Conservation (phyloP, 1,284 basidiomycete species). For the Ganoderma sinense region DNA sequence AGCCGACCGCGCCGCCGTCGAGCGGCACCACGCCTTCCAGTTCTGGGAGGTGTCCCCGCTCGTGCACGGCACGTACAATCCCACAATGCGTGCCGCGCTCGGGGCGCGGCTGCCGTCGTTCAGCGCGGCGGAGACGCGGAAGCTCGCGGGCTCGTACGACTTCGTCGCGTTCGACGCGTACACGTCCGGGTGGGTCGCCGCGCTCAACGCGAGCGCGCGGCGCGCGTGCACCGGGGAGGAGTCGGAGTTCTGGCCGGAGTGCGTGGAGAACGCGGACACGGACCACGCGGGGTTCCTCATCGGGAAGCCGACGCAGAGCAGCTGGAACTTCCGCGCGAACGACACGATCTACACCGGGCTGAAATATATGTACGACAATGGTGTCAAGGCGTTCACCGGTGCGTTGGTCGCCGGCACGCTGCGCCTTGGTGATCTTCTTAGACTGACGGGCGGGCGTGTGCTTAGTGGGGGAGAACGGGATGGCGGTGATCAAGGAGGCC, state of each 20-base stretch:
- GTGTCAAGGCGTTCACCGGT: background rate
- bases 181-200: slow-evolving; percentile 2
- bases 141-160: slow-evolving; percentile 4
- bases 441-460: background rate
- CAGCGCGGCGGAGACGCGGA: background rate
- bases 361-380: slow-evolving; percentile 2
- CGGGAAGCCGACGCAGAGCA: slow-evolving; percentile 7
- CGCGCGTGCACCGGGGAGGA: background rate
- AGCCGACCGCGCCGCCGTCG: background rate
- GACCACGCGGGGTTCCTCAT: background rate
- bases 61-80: slow-evolving; percentile 8
- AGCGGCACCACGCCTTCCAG: slow-evolving; percentile 3
- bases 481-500: slow-evolving; percentile 1
- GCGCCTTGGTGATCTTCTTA: too few relatives aligned
- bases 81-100: slow-evolving; percentile 2
- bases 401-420: background rate
- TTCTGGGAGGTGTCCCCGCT: slow-evolving; percentile 6
- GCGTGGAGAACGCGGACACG: background rate
- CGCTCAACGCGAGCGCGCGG: background rate
- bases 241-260: slow-evolving; percentile 3
- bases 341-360: background rate
- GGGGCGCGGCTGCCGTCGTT: background rate
- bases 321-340: slow-evolving; percentile 6
- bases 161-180: slow-evolving; percentile 5
- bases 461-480: slow-evolving; percentile 4